Evolutionary conservation across 169 alveolate genomes (phyloP), one percentile per base, ranked within the genome.

Genomic region (Babesia sp.): DNA sequence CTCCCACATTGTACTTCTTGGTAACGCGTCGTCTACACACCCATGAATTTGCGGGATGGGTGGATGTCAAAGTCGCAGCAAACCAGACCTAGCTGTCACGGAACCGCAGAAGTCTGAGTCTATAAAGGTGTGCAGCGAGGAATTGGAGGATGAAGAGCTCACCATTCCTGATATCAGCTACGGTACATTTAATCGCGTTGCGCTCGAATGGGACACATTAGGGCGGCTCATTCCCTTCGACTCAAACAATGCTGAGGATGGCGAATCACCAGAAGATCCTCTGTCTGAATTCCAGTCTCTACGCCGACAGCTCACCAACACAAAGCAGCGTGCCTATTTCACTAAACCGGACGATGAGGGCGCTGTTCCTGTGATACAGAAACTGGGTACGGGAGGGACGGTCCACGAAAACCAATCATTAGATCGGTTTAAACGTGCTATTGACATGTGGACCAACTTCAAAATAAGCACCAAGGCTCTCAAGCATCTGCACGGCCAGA

Each of bases 371-470:
- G 22, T 29, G 39, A 9, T 44, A 28, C 71, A 60, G 41, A 34
- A 42, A 44, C 28, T 9, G 26, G 5, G 3, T 18, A 39, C 57
- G 39, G 56, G 42, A 41, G 57, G 57, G 9, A 2, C 39, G 1
- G 16, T 11, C 5, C 37, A 22, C 4, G 71, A 24, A 37, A 29
- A 8, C n/a, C 71, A 60, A n/a, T 60, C 71, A 18, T 11, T 64
- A 2, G 61, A 33, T 18, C 26, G 36, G 14, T 64, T 64, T 29
- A 64, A 24, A 56, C 64, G 53, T 18, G 61, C 74, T 0, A 22
- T 64, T 26, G 54, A 28, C 33, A 64, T 45, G 74, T 64, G 74
- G 74, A n/a, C 74, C 18, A 64, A 64, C 22, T 64, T 64, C 48
- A 64, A 64, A 26, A 42, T 48, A 24, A 50, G 74, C 74, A 0